phyloP scores from a whole-genome alignment of 805 yeast species.

The Nakazawaea sp. region DNA sequence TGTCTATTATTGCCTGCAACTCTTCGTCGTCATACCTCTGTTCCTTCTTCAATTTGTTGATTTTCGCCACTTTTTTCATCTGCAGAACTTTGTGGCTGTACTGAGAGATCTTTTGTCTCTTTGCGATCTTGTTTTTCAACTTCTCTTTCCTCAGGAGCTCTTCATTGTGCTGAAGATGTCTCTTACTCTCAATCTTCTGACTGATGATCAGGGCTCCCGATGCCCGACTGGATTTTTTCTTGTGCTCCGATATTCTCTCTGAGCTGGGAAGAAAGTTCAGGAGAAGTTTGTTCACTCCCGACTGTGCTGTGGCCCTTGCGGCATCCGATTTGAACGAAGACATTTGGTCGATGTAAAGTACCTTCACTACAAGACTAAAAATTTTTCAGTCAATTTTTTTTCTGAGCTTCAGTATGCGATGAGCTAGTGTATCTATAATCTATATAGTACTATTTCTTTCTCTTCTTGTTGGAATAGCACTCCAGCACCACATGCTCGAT shows the following conservation, averaged over 20 bases:
- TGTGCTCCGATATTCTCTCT: slow-evolving; percentile 6
- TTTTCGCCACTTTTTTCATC: slow-evolving; percentile 29
- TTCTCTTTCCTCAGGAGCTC: slow-evolving; percentile 12
- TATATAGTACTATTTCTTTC: no score
- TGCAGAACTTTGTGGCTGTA: slow-evolving; percentile 11
- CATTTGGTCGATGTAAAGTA: no score
- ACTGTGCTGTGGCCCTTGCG: slow-evolving; percentile 9
- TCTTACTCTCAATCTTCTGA: slow-evolving; percentile 7
- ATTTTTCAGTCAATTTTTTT: neutral
- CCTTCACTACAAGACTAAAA: neutral
- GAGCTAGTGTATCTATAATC: no score
- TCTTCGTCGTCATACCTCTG: slow-evolving; percentile 36
- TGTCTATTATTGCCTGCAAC: slow-evolving; percentile 26
- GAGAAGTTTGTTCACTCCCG: slow-evolving; percentile 17
- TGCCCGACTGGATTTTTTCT: slow-evolving; percentile 16
- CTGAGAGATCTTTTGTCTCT: slow-evolving; percentile 12
- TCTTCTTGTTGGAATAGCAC: no score
- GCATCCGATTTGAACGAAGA: slow-evolving; percentile 8
- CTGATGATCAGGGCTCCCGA: slow-evolving; percentile 17
- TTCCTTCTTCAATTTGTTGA: slow-evolving; percentile 27
- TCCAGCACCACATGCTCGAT: no score
- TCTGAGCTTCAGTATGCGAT: neutral
- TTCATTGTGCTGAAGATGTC: slow-evolving; percentile 14
- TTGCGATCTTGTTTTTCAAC: slow-evolving; percentile 15
- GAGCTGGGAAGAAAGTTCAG: slow-evolving; percentile 19